These are phyloP conservation scores for Chrysanthemum makinoi DNA, from an alignment of 129 eudicot species.

Conservation along the genomic window DNA sequence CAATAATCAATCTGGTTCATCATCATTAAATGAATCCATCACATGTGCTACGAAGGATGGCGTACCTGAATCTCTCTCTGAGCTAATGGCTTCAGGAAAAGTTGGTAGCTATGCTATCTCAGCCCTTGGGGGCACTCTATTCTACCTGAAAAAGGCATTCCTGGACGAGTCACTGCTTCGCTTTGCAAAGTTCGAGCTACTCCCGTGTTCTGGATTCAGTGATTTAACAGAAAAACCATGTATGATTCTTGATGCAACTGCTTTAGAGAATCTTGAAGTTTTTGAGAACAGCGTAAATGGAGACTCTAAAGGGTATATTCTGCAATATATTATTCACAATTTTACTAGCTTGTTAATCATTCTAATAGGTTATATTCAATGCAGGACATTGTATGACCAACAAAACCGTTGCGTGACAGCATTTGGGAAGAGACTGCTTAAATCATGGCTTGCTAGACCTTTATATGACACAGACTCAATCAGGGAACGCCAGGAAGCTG, in stretches of 20 bases:
- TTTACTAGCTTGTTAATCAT: slow-evolving; percentile 10
- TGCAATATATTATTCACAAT: slow-evolving; percentile 6
- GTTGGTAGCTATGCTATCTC: slow-evolving; percentile 77
- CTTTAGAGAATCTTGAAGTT: slow-evolving; percentile 89
- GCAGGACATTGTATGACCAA: slow-evolving; percentile 88
- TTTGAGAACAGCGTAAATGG: slow-evolving; percentile 91
- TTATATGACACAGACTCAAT: slow-evolving; percentile 60
- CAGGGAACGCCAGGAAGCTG: slow-evolving; percentile 88
- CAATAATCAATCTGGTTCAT: slow-evolving; percentile 32
- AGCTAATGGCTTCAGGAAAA: slow-evolving; percentile 50
- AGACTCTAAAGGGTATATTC: slow-evolving; percentile 70
- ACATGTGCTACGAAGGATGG: slow-evolving; percentile 33
- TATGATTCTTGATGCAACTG: slow-evolving; percentile 94
- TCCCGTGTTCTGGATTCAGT: slow-evolving; percentile 66
- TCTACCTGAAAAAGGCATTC: slow-evolving; percentile 86
- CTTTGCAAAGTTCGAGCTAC: slow-evolving; percentile 82
- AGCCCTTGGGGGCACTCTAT: slow-evolving; percentile 87
- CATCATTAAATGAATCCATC: slow-evolving; percentile 32
- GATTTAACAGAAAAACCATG: slow-evolving; percentile 60
- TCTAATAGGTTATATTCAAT: slow-evolving; percentile 21
- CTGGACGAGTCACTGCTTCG: slow-evolving; percentile 77
- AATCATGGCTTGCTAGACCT: slow-evolving; percentile 93
- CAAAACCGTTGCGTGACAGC: slow-evolving; percentile 84
- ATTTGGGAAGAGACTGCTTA: slow-evolving; percentile 93
- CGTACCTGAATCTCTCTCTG: slow-evolving; percentile 59